phyloP scores from a whole-genome alignment of 2,329 filamentous ascomycete genomes.

The Fonsecaea monophora region DNA sequence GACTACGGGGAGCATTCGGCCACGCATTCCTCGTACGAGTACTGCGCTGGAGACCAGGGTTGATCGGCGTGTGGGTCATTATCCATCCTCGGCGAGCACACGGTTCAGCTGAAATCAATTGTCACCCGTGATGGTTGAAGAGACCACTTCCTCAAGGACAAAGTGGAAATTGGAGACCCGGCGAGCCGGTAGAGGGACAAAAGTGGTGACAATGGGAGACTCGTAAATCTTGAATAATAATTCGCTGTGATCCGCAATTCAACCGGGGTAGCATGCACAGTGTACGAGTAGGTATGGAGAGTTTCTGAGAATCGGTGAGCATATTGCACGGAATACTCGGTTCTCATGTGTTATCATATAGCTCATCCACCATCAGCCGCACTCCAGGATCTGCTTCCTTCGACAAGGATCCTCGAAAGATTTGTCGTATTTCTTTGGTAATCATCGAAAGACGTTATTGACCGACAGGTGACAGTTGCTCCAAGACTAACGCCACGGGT shows the following conservation, averaged over 20 bases:
- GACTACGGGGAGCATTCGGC: not conserved
- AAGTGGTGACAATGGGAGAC: not conserved
- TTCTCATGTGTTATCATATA: not conserved
- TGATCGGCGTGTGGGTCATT: constrained; percentile 2
- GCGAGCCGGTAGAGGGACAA: not conserved
- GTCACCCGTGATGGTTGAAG: not conserved
- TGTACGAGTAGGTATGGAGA: not conserved
- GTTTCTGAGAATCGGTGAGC: not conserved
- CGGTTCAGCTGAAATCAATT: not conserved
- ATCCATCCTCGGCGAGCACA: not conserved
- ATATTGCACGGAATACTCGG: not conserved
- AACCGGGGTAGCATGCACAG: not conserved
- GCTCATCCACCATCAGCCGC: constrained; percentile 1
- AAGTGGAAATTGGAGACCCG: constrained; percentile 1
- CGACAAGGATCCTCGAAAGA: not conserved
- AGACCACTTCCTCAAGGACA: not conserved
- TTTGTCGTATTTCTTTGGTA: constrained; percentile 1
- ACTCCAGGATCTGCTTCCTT: not conserved
- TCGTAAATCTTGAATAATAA: not conserved
- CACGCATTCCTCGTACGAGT: not conserved
- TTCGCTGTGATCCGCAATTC: not conserved
- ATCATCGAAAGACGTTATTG: not conserved
- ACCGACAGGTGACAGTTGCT: not conserved
- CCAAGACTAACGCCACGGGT: constrained; percentile 1
- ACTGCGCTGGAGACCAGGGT: not conserved